These are phyloP conservation scores for Kwoniella shivajii DNA, from an alignment of 1,284 basidiomycete genomes.

Conservation along the genomic window DNA sequence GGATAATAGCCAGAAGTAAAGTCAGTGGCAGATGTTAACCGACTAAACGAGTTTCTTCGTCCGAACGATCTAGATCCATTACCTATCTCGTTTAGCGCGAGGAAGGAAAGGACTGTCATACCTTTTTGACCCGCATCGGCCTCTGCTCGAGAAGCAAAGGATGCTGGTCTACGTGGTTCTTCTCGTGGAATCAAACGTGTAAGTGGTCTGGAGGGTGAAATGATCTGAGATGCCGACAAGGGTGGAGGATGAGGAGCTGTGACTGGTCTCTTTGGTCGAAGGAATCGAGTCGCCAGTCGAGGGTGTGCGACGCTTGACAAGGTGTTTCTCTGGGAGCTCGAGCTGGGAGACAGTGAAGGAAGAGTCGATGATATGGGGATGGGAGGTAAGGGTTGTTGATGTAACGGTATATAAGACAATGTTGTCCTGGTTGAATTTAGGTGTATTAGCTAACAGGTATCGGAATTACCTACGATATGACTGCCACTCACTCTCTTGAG, in stretches of 20 bases:
- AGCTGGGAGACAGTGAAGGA: not conserved
- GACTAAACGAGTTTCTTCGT: not conserved
- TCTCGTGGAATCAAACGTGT: conserved; percentile 11
- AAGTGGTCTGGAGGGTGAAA: not conserved
- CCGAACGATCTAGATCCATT: not conserved
- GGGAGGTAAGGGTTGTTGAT: conserved; percentile 21
- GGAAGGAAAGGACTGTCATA: conserved; percentile 20
- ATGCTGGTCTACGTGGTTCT: conserved; percentile 5
- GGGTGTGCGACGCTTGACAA: not conserved
- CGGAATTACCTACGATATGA: not conserved
- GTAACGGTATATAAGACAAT: conserved; percentile 9
- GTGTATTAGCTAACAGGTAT: not conserved
- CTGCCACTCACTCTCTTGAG: not conserved
- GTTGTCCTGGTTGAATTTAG: not conserved
- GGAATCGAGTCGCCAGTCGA: not conserved
- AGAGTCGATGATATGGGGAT: conserved; percentile 4
- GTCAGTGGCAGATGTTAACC: not conserved
- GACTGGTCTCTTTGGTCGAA: conserved; percentile 9
- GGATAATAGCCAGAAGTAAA: not conserved
- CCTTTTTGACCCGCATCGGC: not conserved
- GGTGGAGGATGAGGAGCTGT: not conserved
- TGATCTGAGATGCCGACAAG: not conserved
- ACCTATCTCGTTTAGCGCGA: conserved; percentile 17
- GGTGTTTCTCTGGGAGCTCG: not conserved
- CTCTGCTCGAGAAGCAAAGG: not conserved